Conservation (phyloP, 2,329 filamentous ascomycete species). For the Penicillium brevicompactum region DNA sequence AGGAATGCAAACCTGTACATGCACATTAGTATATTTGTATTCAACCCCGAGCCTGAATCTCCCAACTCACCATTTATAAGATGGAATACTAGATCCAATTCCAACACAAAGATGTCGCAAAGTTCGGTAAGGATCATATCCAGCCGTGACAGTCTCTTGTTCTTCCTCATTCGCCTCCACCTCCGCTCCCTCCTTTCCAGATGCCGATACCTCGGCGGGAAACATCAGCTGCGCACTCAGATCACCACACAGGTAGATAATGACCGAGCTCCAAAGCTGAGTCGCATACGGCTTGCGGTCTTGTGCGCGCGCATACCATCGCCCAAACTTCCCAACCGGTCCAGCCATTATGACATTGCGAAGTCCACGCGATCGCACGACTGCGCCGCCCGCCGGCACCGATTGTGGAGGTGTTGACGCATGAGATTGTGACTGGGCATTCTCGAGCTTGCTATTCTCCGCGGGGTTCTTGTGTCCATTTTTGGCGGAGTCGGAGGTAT, state of each 20-base stretch:
- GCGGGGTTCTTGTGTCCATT: background rate
- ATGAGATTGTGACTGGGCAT: background rate
- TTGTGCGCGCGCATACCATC: constrained; percentile 70
- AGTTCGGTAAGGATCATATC: constrained; percentile 71
- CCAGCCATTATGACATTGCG: constrained; percentile 33
- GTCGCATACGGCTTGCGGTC: constrained; percentile 73
- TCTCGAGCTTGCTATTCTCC: background rate
- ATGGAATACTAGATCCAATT: constrained; percentile 71
- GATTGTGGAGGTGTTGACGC: constrained; percentile 1
- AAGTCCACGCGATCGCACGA: constrained; percentile 26
- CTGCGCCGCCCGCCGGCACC: constrained; percentile 26
- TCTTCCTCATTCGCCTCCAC: constrained; percentile 46
- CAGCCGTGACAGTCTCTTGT: constrained; percentile 19
- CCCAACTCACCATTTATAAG: constrained; percentile 72
- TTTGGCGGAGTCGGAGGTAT: constrained; percentile 14
- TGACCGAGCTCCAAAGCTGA: constrained; percentile 72
- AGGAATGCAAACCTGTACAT: constrained; percentile 73
- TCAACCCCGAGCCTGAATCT: background rate
- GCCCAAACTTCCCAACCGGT: constrained; percentile 37
- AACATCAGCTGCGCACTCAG: constrained; percentile 73
- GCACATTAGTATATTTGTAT: background rate
- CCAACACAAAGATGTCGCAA: constrained; percentile 74
- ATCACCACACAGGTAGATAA: constrained; percentile 79
- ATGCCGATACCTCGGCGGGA: constrained; percentile 34
- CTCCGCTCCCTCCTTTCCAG: constrained; percentile 27